These are phyloP conservation scores for Dysphania ambrosioides DNA, from an alignment of 148 eudicot species.

Conservation along the genomic window DNA sequence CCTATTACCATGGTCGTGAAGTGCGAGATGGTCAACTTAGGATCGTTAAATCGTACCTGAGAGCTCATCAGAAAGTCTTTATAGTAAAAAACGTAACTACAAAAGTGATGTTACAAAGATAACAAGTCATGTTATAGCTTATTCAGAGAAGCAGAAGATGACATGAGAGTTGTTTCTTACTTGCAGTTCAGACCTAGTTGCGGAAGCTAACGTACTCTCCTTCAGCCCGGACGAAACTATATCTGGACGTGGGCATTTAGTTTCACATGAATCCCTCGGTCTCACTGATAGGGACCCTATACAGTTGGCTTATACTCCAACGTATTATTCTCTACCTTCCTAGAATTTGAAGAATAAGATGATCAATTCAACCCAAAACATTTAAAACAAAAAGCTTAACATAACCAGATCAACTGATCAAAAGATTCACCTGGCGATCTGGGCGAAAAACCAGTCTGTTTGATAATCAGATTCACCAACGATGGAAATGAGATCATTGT, in stretches of 20 bases:
- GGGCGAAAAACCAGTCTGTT: slow-evolving; percentile 75
- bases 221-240: no score
- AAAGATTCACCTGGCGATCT: slow-evolving; percentile 45
- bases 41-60: slow-evolving; percentile 52
- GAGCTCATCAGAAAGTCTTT: neutral
- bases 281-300: no score
- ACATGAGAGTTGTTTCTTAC: slow-evolving; percentile 26
- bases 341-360: slow-evolving; percentile 17
- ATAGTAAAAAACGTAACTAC: no score
- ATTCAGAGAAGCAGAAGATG: neutral
- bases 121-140: neutral
- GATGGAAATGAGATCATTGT: slow-evolving; percentile 52
- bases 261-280: no score
- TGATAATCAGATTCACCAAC: slow-evolving; percentile 51
- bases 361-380: neutral
- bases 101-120: neutral
- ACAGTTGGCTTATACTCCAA: slow-evolving; percentile 50
- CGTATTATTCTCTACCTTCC: slow-evolving; percentile 28
- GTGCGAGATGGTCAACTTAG: slow-evolving; percentile 24
- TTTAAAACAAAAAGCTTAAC: neutral
- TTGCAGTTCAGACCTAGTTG: slow-evolving; percentile 51
- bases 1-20: slow-evolving; percentile 43
- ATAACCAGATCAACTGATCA: neutral
- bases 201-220: no score
- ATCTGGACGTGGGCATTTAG: no score